A percentile compares a stretch with the other conserved stretches of the same genome.
Conservation (phyloP, 441 rosid genomes). For the Breynia disticha region DNA sequence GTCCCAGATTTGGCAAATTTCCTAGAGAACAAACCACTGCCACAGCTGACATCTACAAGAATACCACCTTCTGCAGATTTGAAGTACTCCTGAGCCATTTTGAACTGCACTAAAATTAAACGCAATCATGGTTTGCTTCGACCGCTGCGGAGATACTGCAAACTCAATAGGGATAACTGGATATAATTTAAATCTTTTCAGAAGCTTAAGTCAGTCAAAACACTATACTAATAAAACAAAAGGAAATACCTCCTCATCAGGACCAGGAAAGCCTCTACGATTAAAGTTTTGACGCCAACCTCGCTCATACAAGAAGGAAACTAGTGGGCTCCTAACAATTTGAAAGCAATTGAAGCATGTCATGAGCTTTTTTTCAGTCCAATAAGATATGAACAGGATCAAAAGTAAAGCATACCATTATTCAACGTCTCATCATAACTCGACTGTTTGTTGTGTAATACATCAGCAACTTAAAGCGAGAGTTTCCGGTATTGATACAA, state of each 20-base stretch:
- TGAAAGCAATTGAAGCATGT: slow-evolving; percentile 10
- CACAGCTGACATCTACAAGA: slow-evolving; percentile 87
- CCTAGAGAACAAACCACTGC: slow-evolving; percentile 84
- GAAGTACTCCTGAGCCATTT: slow-evolving; percentile 86
- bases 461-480: background rate
- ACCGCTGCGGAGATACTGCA: too few relatives aligned
- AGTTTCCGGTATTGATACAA: background rate
- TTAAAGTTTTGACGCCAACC: slow-evolving; percentile 89
- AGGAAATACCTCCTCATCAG: slow-evolving; percentile 69
- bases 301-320: slow-evolving; percentile 84
- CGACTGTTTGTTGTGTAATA: background rate
- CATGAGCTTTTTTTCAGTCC: background rate
- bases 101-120: slow-evolving; percentile 48
- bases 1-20: slow-evolving; percentile 65
- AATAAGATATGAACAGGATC: background rate
- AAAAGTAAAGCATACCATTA: background rate
- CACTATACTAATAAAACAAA: too few relatives aligned
- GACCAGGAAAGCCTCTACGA: slow-evolving; percentile 81
- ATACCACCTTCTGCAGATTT: slow-evolving; percentile 70
- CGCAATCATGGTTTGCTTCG: too few relatives aligned
- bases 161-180: too few relatives aligned
- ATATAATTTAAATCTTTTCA: too few relatives aligned
- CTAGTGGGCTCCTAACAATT: slow-evolving; percentile 69
- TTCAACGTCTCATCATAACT: background rate
- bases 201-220: too few relatives aligned